Evolutionary conservation across 768 basidiomycete species (phyloP).

Genomic region (Pleurotus eryngii): DNA sequence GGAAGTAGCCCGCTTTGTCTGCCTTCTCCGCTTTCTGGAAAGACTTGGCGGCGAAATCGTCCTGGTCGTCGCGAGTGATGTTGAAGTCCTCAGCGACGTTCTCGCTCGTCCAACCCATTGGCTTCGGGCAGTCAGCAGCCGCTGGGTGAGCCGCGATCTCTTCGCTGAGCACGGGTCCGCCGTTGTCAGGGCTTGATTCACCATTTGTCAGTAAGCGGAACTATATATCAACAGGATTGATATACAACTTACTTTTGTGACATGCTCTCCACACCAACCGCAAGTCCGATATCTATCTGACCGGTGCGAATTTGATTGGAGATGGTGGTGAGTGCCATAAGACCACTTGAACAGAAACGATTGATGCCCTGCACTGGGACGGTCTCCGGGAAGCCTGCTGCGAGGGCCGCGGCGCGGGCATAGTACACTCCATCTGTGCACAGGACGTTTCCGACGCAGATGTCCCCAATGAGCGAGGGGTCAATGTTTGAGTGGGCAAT

Average conservation of each 20-base stretch:
- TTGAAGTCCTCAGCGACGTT: slow-evolving; percentile 77
- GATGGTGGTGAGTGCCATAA: slow-evolving; percentile 80
- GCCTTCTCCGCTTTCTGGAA: slow-evolving; percentile 79
- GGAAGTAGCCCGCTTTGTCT: slow-evolving; percentile 62
- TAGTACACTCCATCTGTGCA: slow-evolving; percentile 64
- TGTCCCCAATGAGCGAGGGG: slow-evolving; percentile 66
- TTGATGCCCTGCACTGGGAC: slow-evolving; percentile 75
- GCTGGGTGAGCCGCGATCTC: slow-evolving; percentile 51
- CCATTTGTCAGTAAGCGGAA: not conserved
- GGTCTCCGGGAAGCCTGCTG: slow-evolving; percentile 77
- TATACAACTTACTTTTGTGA: slow-evolving; percentile 50
- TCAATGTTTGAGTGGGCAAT: slow-evolving; percentile 57
- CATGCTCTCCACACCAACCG: slow-evolving; percentile 88
- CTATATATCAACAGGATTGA: not conserved
- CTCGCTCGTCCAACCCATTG: slow-evolving; percentile 91
- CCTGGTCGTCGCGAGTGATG: slow-evolving; percentile 73
- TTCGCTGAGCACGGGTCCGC: slow-evolving; percentile 59
- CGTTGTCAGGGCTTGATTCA: slow-evolving; percentile 55
- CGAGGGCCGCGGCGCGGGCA: slow-evolving; percentile 70
- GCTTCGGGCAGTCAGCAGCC: slow-evolving; percentile 59
- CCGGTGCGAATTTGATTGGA: slow-evolving; percentile 73
- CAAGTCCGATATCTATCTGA: slow-evolving; percentile 80
- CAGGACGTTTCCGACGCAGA: slow-evolving; percentile 77
- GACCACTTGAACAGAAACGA: slow-evolving; percentile 79
- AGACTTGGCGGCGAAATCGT: slow-evolving; percentile 68